Evolutionary conservation across 2,329 filamentous ascomycete species (phyloP).

Genomic region (Dactylonectria macrodidyma): DNA sequence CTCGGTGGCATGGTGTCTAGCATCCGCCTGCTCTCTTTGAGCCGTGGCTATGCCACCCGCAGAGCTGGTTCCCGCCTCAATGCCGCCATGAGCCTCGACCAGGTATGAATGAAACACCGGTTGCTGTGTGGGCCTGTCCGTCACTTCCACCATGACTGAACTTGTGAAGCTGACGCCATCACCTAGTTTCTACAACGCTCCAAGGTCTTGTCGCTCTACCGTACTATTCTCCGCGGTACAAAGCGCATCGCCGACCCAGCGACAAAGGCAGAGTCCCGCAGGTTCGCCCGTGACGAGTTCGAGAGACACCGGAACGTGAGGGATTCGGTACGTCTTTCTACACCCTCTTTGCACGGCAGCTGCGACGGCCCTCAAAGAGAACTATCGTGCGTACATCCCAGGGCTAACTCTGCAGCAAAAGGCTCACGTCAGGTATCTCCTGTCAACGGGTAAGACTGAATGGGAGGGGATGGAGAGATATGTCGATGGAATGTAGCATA

Average conservation of each 20-base stretch:
- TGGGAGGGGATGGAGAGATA: constrained; percentile 73
- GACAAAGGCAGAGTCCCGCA: constrained; percentile 69
- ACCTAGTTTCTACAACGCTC: constrained; percentile 71
- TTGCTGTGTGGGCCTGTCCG: background rate
- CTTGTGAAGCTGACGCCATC: constrained; percentile 24
- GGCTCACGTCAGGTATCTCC: constrained; percentile 74
- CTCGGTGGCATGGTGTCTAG: constrained; percentile 47
- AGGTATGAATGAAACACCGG: constrained; percentile 57
- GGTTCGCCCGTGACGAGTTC: constrained; percentile 73
- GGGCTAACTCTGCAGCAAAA: constrained; percentile 47
- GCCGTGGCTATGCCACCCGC: constrained; percentile 55
- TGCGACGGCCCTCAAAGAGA: background rate
- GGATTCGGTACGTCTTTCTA: constrained; percentile 64
- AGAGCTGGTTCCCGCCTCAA: constrained; percentile 49
- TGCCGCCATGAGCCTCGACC: constrained; percentile 68
- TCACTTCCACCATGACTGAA: background rate
- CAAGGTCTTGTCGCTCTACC: constrained; percentile 70
- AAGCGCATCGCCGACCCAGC: constrained; percentile 64
- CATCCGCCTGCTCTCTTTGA: constrained; percentile 46
- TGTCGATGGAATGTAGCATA: constrained; percentile 55
- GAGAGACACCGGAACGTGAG: constrained; percentile 70
- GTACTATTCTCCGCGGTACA: constrained; percentile 70
- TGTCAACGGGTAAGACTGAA: constrained; percentile 76
- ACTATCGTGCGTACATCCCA: background rate
- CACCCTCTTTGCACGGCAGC: background rate